Base-by-base conservation (phyloP, 2,329 filamentous ascomycete species). In the Colletotrichum camelliae region DNA sequence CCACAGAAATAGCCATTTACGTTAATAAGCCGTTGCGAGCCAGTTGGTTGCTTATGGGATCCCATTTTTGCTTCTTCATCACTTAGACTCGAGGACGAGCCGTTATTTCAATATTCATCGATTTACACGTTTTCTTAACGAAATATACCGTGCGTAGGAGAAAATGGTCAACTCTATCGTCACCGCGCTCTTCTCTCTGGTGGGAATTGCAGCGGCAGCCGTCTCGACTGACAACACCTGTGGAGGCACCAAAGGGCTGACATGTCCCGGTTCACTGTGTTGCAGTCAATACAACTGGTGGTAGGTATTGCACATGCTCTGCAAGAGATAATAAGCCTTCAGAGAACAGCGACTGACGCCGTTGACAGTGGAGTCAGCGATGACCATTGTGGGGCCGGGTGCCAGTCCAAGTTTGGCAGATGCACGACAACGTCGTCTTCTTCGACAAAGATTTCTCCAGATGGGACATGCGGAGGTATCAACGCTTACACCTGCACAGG, bases 401-500 rank as follows among this genome's bases (percentile, higher is more conserved):
- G 72, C 21, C 72, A 74, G 15, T 48, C 60, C 21, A 65, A 37
- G 24, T 74, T 74, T 35, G 72, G 72, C 24, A 65, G 16, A 48
- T 74, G 72, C 48, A 70, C 60, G 2, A 60, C 35, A 21, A 66
- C 27, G 7, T 24, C 67, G 31, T 21, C 33, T 43, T 48, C 43
- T 4, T 61, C 65, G 29, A 21, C 29, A 21, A 65, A 65, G 43
- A 48, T 75, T 33, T 72, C 39, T 0, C 78, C 82, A 8, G 83
- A 87, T 64, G 86, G 85, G 9, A 81, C 80, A 13, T 88, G 87
- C 70, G 87, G 85, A 21, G 85, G 84, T 55, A 72, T 64, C 9
- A 82, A 81, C 15, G 83, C 82, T 15, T 83, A 83, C 77, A 87
- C 85, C 24, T 88, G 87, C 75, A 78, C 81, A 35, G 86, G 86